These are phyloP conservation scores for Sergeia podlipaevii DNA, from an alignment of 208 protist genomes.

Conservation along the genomic window DNA sequence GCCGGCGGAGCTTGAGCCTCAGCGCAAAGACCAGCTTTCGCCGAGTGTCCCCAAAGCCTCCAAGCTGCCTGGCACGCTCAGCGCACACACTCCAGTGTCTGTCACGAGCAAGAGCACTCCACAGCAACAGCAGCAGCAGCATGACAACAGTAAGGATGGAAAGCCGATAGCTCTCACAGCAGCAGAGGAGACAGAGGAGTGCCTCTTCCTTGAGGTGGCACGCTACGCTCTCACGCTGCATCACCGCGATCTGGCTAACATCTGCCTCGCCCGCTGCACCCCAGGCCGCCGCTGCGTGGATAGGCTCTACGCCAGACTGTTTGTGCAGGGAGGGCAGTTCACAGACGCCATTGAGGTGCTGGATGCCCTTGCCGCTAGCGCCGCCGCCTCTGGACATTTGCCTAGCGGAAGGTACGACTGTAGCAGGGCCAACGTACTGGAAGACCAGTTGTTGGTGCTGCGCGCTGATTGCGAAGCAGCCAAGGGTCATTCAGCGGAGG, in stretches of 20 bases:
- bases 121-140: neutral
- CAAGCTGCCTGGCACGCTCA: too few species aligned
- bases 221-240: conserved; percentile 59
- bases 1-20: conserved; percentile 4
- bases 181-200: neutral
- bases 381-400: neutral
- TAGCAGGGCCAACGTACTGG: neutral
- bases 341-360: conserved; percentile 48
- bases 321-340: conserved; percentile 68
- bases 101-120: neutral
- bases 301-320: conserved; percentile 74
- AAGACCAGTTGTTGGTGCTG: conserved; percentile 51
- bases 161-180: too few species aligned
- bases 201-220: conserved; percentile 36
- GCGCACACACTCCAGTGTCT: conserved; percentile 1
- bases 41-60: too few species aligned
- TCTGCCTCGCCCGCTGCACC: conserved; percentile 59
- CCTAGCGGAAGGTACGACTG: neutral
- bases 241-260: conserved; percentile 65
- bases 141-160: conserved; percentile 4
- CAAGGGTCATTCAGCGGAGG: conserved; percentile 43
- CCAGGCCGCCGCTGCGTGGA: conserved; percentile 29
- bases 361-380: conserved; percentile 11
- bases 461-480: conserved; percentile 56
- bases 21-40: too few species aligned